Evolutionary conservation across 169 alveolate genomes (phyloP).

Genomic region (Eimeria tenella): DNA sequence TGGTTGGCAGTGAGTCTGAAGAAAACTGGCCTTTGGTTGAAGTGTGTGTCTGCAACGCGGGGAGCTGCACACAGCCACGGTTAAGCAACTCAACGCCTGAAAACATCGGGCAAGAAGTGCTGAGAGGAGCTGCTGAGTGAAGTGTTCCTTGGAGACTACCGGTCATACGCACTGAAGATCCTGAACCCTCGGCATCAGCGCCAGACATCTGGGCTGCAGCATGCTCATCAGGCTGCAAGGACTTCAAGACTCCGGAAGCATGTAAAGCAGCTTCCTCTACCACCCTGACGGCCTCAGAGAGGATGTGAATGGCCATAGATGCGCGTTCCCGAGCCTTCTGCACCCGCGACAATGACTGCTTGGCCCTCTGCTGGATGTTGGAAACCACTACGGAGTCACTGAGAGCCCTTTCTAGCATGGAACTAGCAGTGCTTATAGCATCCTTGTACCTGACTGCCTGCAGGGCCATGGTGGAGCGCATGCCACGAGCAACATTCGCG

Average conservation of each 20-base stretch:
- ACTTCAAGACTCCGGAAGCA: background rate
- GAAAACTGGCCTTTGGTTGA: background rate
- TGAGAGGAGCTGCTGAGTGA: slow-evolving; percentile 17
- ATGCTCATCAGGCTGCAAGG: background rate
- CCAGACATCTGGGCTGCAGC: background rate
- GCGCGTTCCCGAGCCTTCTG: background rate
- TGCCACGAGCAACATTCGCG: slow-evolving; percentile 38
- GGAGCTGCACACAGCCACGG: slow-evolving; percentile 55
- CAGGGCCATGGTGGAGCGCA: slow-evolving; percentile 44
- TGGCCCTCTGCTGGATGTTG: slow-evolving; percentile 18
- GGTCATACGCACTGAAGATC: background rate
- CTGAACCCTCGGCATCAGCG: background rate
- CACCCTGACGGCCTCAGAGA: slow-evolving; percentile 45
- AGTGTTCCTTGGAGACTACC: background rate
- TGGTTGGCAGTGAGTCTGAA: background rate
- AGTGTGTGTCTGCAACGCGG: slow-evolving; percentile 27
- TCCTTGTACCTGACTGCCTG: background rate
- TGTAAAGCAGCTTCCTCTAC: slow-evolving; percentile 49
- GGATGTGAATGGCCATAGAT: background rate
- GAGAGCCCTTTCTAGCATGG: background rate
- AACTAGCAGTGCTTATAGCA: background rate
- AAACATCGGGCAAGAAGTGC: slow-evolving; percentile 17
- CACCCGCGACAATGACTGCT: background rate
- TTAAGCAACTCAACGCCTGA: slow-evolving; percentile 62
- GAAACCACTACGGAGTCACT: background rate